phyloP scores from a whole-genome alignment of 352 stramenopile genomes.

The Pythium folliculosum region DNA sequence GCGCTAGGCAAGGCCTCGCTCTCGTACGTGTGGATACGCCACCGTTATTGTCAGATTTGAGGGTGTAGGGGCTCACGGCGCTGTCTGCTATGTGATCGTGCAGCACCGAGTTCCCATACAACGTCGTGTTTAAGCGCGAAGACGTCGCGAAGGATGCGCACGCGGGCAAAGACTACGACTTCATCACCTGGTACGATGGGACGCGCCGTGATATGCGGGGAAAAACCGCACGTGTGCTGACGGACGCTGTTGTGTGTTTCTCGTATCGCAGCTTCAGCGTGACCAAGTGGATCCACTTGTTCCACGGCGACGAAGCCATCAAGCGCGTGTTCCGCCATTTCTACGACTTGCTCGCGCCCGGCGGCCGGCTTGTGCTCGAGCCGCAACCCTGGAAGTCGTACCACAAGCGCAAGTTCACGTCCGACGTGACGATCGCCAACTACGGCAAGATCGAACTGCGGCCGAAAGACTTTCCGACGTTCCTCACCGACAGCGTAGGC shows the following conservation, averaged over 20 bases:
- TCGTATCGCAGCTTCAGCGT: constrained; percentile 72
- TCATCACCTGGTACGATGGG: constrained; percentile 79
- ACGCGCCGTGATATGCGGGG: no score
- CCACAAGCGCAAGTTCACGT: constrained; percentile 86
- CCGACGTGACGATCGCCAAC: constrained; percentile 65
- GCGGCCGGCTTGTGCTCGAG: constrained; percentile 80
- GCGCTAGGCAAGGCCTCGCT: constrained; percentile 51
- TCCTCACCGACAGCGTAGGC: constrained; percentile 56
- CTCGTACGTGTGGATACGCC: constrained; percentile 48
- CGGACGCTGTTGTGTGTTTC: background rate
- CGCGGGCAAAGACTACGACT: constrained; percentile 69
- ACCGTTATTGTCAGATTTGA: no score
- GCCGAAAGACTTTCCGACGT: constrained; percentile 71
- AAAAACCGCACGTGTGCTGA: background rate
- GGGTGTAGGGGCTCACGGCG: no score
- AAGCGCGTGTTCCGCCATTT: constrained; percentile 72
- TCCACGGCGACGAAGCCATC: constrained; percentile 85
- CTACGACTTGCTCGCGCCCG: constrained; percentile 59
- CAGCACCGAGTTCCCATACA: constrained; percentile 58
- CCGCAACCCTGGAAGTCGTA: constrained; percentile 89
- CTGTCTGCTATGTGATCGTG: no score
- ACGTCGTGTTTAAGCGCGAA: constrained; percentile 84
- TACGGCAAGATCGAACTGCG: constrained; percentile 73
- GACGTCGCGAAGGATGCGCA: constrained; percentile 61
- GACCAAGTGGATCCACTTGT: constrained; percentile 92